Percentiles rank a stretch among this genome's conserved stretches.
Conservation (phyloP, 768 basidiomycete species). For the Leccinum ochraceum region DNA sequence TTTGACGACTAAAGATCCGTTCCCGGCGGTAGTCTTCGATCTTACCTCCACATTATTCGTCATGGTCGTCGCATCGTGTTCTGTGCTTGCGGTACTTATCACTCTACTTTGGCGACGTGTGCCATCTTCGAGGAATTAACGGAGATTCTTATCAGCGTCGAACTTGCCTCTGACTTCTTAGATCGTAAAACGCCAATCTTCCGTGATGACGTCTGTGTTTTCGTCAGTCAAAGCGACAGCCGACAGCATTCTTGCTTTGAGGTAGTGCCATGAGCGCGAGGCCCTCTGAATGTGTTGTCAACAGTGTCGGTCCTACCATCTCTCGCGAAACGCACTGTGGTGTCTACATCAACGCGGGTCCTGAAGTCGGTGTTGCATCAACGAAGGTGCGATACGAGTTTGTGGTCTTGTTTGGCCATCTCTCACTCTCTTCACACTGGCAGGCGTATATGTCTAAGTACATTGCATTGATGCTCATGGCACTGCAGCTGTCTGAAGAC, state of each 20-base stretch:
- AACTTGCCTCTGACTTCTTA: conserved; percentile 96
- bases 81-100: conserved; percentile 98
- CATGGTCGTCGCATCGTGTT: conserved; percentile 94
- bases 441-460: conserved; percentile 99
- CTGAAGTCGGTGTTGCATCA: conserved; percentile 98
- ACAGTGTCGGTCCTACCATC: conserved; percentile 96
- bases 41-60: conserved; percentile 94
- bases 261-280: conserved; percentile 95
- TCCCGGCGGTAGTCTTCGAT: conserved; percentile 76
- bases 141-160: conserved; percentile 96
- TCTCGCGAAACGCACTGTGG: conserved; percentile 99
- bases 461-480: conserved; percentile 97
- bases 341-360: conserved; percentile 99
- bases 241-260: conserved; percentile 93
- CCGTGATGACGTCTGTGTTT: conserved; percentile 96
- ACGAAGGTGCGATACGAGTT: conserved; percentile 65
- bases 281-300: conserved; percentile 97
- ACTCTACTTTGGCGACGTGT: conserved; percentile 94
- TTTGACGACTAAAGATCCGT: conserved; percentile 71
- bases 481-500: conserved; percentile 97
- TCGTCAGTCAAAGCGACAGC: conserved; percentile 97
- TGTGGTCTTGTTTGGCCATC: background rate
- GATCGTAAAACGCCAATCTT: conserved; percentile 99
- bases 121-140: conserved; percentile 99
- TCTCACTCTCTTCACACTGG: conserved; percentile 1